A percentile compares a stretch with the other conserved stretches of the same genome.
These are phyloP conservation scores for Lactarius deliciosus DNA, from an alignment of 768 basidiomycete genomes.

Conservation along the genomic window DNA sequence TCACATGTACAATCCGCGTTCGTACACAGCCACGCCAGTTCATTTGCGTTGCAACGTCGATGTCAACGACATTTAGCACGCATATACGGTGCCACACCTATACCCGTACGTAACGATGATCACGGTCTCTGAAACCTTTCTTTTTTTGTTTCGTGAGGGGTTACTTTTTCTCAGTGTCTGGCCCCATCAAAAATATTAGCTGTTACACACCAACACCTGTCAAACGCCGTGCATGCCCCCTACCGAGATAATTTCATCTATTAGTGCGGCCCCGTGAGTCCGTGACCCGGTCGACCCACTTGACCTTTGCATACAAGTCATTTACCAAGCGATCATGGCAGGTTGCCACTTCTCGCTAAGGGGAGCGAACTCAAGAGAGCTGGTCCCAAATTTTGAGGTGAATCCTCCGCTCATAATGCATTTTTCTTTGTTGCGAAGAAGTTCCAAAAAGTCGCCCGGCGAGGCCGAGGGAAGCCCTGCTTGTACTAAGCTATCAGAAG, in stretches of 20 bases:
- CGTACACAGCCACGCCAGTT: not conserved
- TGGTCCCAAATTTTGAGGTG: not conserved
- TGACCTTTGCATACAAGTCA: not conserved
- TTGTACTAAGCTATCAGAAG: not conserved
- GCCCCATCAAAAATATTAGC: no score
- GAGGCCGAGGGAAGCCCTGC: conserved; percentile 3
- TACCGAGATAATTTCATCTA: not conserved
- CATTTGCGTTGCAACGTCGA: not conserved
- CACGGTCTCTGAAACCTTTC: conserved; percentile 1
- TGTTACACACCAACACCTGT: not conserved
- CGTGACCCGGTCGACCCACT: not conserved
- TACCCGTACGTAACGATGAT: not conserved
- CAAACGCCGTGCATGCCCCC: not conserved
- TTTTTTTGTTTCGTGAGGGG: not conserved
- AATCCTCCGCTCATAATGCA: not conserved
- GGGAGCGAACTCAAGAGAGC: not conserved
- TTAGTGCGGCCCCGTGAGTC: not conserved
- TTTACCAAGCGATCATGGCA: not conserved
- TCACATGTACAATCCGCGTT: not conserved
- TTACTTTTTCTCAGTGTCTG: not conserved
- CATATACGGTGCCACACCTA: not conserved
- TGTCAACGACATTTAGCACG: not conserved
- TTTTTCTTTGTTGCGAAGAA: not conserved
- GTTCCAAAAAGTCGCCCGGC: not conserved
- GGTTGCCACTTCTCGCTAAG: not conserved